phyloP scores from a whole-genome alignment of 768 basidiomycete species.

The Lactifluus pinguis region DNA sequence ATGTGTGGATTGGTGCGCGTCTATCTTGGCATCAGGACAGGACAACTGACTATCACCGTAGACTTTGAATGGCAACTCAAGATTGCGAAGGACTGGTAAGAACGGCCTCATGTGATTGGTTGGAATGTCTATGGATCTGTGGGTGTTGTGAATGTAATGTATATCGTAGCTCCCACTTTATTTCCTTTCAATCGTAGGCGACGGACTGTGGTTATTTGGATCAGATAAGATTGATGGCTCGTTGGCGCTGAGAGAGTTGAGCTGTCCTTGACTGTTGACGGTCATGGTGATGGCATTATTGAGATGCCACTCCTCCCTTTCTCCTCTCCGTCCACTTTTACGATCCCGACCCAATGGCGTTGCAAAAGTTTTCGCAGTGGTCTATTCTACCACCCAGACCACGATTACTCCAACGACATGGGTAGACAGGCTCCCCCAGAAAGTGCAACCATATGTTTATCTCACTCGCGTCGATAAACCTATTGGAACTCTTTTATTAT shows the following conservation, averaged over 20 bases:
- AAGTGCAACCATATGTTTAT: slow-evolving; percentile 69
- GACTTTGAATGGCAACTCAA: slow-evolving; percentile 91
- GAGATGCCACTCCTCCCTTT: not conserved
- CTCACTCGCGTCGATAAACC: slow-evolving; percentile 92
- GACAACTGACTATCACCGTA: slow-evolving; percentile 21
- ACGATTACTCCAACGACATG: slow-evolving; percentile 36
- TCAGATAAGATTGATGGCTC: slow-evolving; percentile 10
- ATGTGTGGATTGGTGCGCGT: slow-evolving; percentile 67
- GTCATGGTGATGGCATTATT: slow-evolving; percentile 4
- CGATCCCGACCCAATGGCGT: not conserved
- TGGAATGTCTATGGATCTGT: slow-evolving; percentile 21
- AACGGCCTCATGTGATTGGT: not conserved
- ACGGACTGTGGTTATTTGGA: not conserved
- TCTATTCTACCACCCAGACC: not conserved
- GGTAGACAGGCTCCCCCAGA: slow-evolving; percentile 55
- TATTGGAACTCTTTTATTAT: slow-evolving; percentile 85
- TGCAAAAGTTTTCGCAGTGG: not conserved
- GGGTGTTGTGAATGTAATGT: slow-evolving; percentile 6
- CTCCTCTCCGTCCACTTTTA: not conserved
- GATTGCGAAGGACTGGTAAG: slow-evolving; percentile 85
- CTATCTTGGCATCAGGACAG: not conserved
- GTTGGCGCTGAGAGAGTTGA: not conserved
- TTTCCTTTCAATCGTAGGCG: not conserved
- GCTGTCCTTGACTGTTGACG: not conserved
- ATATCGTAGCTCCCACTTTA: slow-evolving; percentile 1